phyloP scores from a whole-genome alignment of 208 protist species.

The Trichomonas vaginalis region DNA sequence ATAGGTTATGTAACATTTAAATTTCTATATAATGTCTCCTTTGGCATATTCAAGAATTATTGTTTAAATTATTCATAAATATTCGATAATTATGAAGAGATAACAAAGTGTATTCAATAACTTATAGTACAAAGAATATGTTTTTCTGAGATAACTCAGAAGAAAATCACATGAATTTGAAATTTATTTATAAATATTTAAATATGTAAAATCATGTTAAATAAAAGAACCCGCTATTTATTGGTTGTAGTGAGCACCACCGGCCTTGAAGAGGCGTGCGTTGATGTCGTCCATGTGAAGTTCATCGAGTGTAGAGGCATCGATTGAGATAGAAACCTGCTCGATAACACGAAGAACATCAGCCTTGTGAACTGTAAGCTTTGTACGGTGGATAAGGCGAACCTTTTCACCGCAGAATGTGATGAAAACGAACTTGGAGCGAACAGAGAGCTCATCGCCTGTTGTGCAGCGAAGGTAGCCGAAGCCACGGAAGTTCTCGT shows the following conservation, averaged over 20 bases:
- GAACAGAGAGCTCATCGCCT: neutral
- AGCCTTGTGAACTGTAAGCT: neutral
- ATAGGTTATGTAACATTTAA: too few species aligned
- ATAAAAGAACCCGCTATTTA: neutral
- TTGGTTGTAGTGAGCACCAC: neutral
- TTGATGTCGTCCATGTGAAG: neutral
- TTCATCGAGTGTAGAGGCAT: neutral
- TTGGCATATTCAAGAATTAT: too few species aligned
- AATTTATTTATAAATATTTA: too few species aligned
- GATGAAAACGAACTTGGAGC: constrained; percentile 8
- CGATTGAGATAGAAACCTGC: neutral
- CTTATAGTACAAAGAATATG: too few species aligned
- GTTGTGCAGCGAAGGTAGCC: neutral
- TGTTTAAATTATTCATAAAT: too few species aligned
- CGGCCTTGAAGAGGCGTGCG: neutral
- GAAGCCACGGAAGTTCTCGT: neutral
- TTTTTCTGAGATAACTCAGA: too few species aligned
- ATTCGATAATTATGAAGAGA: too few species aligned
- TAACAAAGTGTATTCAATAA: too few species aligned
- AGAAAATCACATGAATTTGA: too few species aligned
- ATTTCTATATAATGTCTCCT: too few species aligned
- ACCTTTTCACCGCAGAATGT: neutral
- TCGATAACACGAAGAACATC: neutral
- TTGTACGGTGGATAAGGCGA: neutral
- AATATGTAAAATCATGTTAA: too few species aligned